A percentile compares a stretch with the other conserved stretches of the same genome.
phyloP scores from a whole-genome alignment of 257 asterid species.

The Fraxinus anomala region DNA sequence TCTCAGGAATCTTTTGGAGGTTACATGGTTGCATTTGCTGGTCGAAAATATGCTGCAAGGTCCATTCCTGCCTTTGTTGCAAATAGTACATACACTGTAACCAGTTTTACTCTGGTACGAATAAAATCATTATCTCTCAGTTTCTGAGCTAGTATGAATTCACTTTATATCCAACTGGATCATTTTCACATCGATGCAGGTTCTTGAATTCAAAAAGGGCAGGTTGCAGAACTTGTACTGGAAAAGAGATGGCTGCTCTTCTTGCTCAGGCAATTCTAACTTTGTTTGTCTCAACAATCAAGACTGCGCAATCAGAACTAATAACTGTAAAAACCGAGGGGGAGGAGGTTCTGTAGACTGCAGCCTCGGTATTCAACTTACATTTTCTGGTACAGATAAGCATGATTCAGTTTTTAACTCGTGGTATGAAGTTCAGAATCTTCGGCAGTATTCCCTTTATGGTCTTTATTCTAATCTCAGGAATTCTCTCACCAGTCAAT shows the following conservation, averaged over 20 bases:
- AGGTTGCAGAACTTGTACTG: constrained; percentile 89
- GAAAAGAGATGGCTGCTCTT: constrained; percentile 87
- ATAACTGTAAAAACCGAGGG: constrained; percentile 67
- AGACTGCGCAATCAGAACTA: constrained; percentile 84
- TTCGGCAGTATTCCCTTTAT: constrained; percentile 89
- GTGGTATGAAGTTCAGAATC: constrained; percentile 92
- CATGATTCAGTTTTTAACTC: constrained; percentile 84
- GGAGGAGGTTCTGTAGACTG: constrained; percentile 66
- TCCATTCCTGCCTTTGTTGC: constrained; percentile 84
- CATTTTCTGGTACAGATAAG: constrained; percentile 94
- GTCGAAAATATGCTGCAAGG: constrained; percentile 87
- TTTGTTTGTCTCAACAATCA: constrained; percentile 82
- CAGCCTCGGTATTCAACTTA: constrained; percentile 85
- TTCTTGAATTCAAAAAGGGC: constrained; percentile 84
- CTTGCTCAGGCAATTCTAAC: constrained; percentile 60
- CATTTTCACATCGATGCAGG: constrained; percentile 43
- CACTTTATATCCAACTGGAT: constrained; percentile 7
- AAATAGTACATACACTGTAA: constrained; percentile 62
- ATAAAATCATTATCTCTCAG: constrained; percentile 1
- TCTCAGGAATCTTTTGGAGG: constrained; percentile 82
- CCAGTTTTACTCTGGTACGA: constrained; percentile 94
- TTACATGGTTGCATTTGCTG: constrained; percentile 98
- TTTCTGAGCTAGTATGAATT: constrained; percentile 2
- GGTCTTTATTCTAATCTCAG: constrained; percentile 78
- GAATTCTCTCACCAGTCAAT: constrained; percentile 82